Base-by-base conservation (phyloP, 2,329 filamentous ascomycete genomes). In the Talaromyces pinophilus region DNA sequence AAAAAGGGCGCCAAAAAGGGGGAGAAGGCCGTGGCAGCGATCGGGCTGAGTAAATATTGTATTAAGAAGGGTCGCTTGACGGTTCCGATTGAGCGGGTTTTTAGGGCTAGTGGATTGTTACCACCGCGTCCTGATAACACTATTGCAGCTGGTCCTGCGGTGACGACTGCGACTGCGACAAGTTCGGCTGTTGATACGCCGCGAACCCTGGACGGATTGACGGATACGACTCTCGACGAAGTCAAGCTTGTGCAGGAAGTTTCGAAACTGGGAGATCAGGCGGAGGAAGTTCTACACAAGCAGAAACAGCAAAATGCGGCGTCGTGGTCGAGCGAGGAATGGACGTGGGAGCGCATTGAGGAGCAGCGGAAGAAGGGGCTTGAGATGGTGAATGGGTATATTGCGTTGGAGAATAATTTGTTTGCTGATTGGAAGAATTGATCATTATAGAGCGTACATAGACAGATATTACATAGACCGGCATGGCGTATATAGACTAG, bases 21-120 rank as follows among this genome's bases (percentile, higher is more conserved):
- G 15, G 57, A 42, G 1, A 59, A 59, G 40, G 87, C 86, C 67
- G 84, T 94, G 46, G 85, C 90, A 71, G 92, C 91, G 0, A 89
- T 89, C 0, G 88, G 88, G 0, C 78, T 94, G 52, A 89, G 86
- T 80, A 93, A 93, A 81, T 94, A 94, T 76, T 91, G 94, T 48
- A 88, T 92, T 76, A 94, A 94, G 82, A 84, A 92, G 65, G 91
- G 90, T 0, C 84, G 94, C 28, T 83, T 95, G 72, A 98, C 94
- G 0, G 87, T 98, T 3, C 88, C 93, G 70, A 93, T 95, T 0
- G 90, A 93, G 71, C 83, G 91, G 57, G 83, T 94, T 7, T 82
- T 98, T 30, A 83, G 86, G 52, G 86, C 89, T 42, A 90, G 89
- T 60, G 88, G 88, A 1, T 82, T 97, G 75, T 81, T 98, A 61